Base-by-base conservation (phyloP, 805 yeast species). In the Maudiozyma barnettii region DNA sequence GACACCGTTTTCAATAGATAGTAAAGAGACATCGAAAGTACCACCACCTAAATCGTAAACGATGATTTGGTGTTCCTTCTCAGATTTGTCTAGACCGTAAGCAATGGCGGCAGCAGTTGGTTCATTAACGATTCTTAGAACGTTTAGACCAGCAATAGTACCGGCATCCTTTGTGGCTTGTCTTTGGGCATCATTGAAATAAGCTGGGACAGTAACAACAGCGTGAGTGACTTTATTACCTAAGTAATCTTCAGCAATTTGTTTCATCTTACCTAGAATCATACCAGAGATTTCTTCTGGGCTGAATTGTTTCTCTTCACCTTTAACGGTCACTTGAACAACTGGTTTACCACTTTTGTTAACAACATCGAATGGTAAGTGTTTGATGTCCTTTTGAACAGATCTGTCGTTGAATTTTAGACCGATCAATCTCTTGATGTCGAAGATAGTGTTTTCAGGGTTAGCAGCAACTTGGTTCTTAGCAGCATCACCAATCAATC, bases 51-150 rank as follows among this genome's bases (percentile, higher is more conserved):
- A 78, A 71, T 89, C 97, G 68, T 86, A 89, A 48, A 89, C 95
- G 63, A 89, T 80, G 56, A 89, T 87, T 70, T 89, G 90, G 61
- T 84, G 85, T 71, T 89, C 97, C 54, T 78, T 84, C 36, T 81
- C 82, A 52, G 79, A 76, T 66, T 82, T 81, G 68, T 87, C 95
- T 58, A 90, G 75, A 65, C 97, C 97, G 71, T 89, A 89, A 54
- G 97, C 97, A 70, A 89, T 87, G 47, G 97, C 97, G 57, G 97
- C 97, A 42, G 97, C 97, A 51, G 97, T 89, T 61, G 95, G 95
- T 75, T 86, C 95, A 67, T 86, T 86, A 53, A 86, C 91, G 59
- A 86, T 86, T 76, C 95, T 82, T 69, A 86, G 74, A 54, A 86
- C 87, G 66, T 83, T 85, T 66, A 86, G 75, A 60, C 95, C 95